Percentiles rank a stretch among this genome's conserved stretches.
These are phyloP conservation scores for Pichia phayaonensis DNA, from an alignment of 805 yeast species.

Conservation along the genomic window DNA sequence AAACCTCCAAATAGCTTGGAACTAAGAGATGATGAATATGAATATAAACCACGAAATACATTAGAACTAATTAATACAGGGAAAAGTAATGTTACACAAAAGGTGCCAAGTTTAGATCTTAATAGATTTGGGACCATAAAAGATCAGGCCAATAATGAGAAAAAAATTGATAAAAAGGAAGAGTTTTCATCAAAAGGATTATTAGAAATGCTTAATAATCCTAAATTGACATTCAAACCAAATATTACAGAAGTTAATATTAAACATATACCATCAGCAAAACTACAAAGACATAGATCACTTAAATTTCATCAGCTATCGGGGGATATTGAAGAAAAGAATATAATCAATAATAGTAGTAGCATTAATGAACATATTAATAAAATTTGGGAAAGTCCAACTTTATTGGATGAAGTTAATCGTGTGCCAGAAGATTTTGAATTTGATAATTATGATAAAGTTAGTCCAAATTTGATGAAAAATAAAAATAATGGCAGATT, in stretches of 20 bases:
- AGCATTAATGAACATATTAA: background rate
- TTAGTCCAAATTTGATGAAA: background rate
- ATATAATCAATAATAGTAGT: too few species aligned
- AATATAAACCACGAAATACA: background rate
- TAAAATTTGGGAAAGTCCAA: slow-evolving; percentile 3
- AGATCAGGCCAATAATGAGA: background rate
- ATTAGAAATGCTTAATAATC: slow-evolving; percentile 3
- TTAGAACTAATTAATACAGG: background rate
- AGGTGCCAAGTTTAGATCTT: background rate
- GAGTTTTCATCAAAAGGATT: background rate
- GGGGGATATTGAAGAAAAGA: slow-evolving; percentile 7
- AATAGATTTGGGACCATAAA: background rate
- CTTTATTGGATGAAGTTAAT: slow-evolving; percentile 29
- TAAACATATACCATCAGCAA: background rate
- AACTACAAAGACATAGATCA: background rate
- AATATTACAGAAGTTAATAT: background rate
- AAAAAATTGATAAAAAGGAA: background rate
- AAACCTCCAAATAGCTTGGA: background rate
- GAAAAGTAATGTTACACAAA: background rate
- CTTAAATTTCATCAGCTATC: slow-evolving; percentile 11
- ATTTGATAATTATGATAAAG: slow-evolving; percentile 9
- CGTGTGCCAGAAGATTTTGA: slow-evolving; percentile 32
- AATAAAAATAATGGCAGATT: background rate
- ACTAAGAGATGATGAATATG: background rate
- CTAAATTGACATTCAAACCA: background rate